These are phyloP conservation scores for Aspergillus intermedius DNA, from an alignment of 2,329 filamentous ascomycete genomes.

Conservation along the genomic window DNA sequence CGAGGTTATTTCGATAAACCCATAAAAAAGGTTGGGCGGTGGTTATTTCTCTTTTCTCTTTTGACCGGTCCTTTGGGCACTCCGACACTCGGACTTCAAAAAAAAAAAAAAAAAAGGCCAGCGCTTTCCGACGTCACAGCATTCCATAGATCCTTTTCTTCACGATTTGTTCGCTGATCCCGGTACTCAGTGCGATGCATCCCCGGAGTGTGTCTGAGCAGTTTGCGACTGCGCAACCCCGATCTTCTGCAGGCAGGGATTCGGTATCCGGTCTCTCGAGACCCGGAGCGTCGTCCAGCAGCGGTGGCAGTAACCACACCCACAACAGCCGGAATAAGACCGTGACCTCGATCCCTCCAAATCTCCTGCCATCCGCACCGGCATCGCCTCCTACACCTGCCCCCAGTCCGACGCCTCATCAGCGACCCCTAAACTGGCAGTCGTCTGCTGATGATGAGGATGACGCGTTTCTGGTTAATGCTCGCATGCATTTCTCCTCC, in stretches of 20 bases:
- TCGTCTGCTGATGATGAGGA: slow-evolving; percentile 55
- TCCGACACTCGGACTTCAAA: no score
- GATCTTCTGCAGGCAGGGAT: slow-evolving; percentile 24
- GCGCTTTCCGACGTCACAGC: slow-evolving; percentile 6
- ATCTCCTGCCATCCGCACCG: slow-evolving; percentile 58
- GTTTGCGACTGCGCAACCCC: slow-evolving; percentile 22
- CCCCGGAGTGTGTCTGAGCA: slow-evolving; percentile 24
- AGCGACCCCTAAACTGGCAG: slow-evolving; percentile 48
- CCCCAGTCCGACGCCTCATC: slow-evolving; percentile 58
- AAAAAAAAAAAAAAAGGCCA: neutral
- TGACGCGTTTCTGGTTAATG: slow-evolving; percentile 72
- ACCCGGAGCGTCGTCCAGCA: slow-evolving; percentile 41
- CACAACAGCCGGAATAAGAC: slow-evolving; percentile 34
- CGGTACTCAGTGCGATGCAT: slow-evolving; percentile 25
- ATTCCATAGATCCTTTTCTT: slow-evolving; percentile 17
- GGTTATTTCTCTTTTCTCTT: neutral
- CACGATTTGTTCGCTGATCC: slow-evolving; percentile 21
- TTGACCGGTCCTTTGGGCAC: neutral
- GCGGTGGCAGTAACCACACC: slow-evolving; percentile 11
- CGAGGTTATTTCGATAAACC: slow-evolving; percentile 8
- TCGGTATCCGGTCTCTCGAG: slow-evolving; percentile 25
- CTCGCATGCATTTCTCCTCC: slow-evolving; percentile 72
- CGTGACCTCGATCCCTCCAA: slow-evolving; percentile 49
- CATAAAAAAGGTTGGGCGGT: slow-evolving; percentile 9
- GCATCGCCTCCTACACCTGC: slow-evolving; percentile 62